These are phyloP conservation scores for Amyloporia xantha DNA, from an alignment of 768 basidiomycete genomes.

Conservation along the genomic window DNA sequence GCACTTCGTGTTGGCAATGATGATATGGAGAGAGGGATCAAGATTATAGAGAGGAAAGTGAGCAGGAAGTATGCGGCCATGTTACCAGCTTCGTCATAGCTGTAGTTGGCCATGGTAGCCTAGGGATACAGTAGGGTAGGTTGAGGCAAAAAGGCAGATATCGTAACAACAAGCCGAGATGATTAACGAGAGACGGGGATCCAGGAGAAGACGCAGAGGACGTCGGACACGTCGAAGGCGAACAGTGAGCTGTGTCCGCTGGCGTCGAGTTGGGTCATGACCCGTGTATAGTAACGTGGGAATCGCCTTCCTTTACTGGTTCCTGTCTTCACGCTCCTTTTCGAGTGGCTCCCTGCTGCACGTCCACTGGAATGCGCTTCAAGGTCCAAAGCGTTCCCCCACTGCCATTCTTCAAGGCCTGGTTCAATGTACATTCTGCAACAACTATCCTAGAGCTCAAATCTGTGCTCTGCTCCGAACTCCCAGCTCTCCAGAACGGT, in stretches of 20 bases:
- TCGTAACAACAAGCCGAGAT: neutral
- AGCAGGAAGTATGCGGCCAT: constrained; percentile 91
- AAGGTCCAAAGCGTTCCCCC: constrained; percentile 21
- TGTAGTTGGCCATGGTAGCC: constrained; percentile 65
- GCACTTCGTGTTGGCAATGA: constrained; percentile 41
- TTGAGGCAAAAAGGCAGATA: neutral
- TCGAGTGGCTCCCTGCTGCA: neutral
- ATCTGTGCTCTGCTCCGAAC: constrained; percentile 16
- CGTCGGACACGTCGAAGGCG: neutral
- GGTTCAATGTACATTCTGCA: constrained; percentile 19
- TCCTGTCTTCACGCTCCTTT: neutral
- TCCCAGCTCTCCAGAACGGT: constrained; percentile 12
- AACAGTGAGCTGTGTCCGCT: neutral
- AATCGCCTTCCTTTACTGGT: neutral
- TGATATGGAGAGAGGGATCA: constrained; percentile 70
- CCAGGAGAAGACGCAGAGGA: neutral
- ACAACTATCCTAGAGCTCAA: constrained; percentile 21
- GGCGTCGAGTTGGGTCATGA: neutral
- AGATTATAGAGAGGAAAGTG: constrained; percentile 78
- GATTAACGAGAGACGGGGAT: neutral
- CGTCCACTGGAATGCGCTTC: constrained; percentile 17
- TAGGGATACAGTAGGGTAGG: constrained; percentile 1
- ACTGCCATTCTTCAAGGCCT: constrained; percentile 21
- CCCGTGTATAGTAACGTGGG: constrained; percentile 1
- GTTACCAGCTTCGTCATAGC: constrained; percentile 80